Evolutionary conservation across 2,329 filamentous ascomycete genomes (phyloP).

Genomic region (Corinectria fuckeliana): DNA sequence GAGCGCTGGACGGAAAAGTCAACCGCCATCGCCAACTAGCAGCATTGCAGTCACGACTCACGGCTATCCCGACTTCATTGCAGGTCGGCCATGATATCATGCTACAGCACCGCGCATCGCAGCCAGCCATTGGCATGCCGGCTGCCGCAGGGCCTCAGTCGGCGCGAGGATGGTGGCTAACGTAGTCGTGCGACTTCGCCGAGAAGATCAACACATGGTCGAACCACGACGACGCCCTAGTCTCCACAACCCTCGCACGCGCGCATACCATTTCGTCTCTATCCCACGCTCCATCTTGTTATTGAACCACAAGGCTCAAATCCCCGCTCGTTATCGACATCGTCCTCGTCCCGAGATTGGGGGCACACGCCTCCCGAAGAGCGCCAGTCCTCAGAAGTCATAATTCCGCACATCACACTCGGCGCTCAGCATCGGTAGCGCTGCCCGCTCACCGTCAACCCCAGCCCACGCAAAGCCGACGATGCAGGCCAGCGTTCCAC

Average conservation of each 20-base stretch:
- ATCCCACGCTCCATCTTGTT: slow-evolving; percentile 10
- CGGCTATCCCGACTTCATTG: neutral
- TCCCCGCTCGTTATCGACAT: slow-evolving; percentile 13
- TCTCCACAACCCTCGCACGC: slow-evolving; percentile 28
- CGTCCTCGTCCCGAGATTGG: neutral
- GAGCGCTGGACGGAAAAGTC: neutral
- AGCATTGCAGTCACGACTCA: slow-evolving; percentile 3
- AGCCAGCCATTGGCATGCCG: slow-evolving; percentile 24
- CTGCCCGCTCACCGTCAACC: slow-evolving; percentile 22
- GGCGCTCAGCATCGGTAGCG: slow-evolving; percentile 27
- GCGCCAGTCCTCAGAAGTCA: slow-evolving; percentile 6
- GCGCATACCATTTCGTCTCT: slow-evolving; percentile 17
- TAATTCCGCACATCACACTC: slow-evolving; percentile 22
- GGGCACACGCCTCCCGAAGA: slow-evolving; percentile 10
- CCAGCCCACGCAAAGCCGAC: slow-evolving; percentile 23
- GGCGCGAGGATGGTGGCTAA: slow-evolving; percentile 23
- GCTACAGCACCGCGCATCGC: slow-evolving; percentile 33
- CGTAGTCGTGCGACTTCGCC: slow-evolving; percentile 37
- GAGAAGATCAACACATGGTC: slow-evolving; percentile 36
- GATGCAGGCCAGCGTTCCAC: slow-evolving; percentile 29
- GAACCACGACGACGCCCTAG: slow-evolving; percentile 30
- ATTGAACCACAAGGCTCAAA: slow-evolving; percentile 18
- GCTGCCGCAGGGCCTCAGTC: slow-evolving; percentile 19
- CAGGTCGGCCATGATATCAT: slow-evolving; percentile 43
- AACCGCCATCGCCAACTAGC: slow-evolving; percentile 5